Percentiles rank a stretch among this genome's conserved stretches.
Evolutionary conservation across 495 filamentous ascomycete species (phyloP).

Genomic region (Sphaerosporella brunnea): DNA sequence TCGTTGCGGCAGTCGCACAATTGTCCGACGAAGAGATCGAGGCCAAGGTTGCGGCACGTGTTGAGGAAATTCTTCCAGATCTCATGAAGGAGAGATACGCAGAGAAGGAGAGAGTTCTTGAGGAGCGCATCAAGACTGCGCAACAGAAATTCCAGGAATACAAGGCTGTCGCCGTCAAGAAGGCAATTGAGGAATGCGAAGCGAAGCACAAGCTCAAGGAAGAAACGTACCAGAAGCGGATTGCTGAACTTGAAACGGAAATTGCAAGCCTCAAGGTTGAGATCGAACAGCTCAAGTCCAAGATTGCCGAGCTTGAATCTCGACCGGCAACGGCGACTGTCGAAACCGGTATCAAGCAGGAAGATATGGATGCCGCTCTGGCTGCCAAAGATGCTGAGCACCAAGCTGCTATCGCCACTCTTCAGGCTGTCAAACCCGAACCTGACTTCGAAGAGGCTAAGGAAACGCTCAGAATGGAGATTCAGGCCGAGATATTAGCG

Average conservation of each 20-base stretch:
- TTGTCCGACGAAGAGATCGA: constrained; percentile 6
- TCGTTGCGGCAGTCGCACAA: not conserved
- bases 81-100: not conserved
- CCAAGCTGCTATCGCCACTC: constrained; percentile 10
- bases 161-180: constrained; percentile 35
- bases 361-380: constrained; percentile 16
- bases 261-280: constrained; percentile 16
- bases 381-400: constrained; percentile 18
- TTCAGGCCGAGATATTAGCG: constrained; percentile 3
- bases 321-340: not conserved
- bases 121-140: constrained; percentile 21
- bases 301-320: constrained; percentile 4
- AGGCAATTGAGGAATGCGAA: constrained; percentile 27
- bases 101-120: constrained; percentile 12
- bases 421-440: constrained; percentile 5
- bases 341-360: constrained; percentile 7
- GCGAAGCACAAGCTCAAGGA: constrained; percentile 12
- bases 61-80: constrained; percentile 4
- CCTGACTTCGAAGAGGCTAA: constrained; percentile 17
- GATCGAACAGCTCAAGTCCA: constrained; percentile 13
- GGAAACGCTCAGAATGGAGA: constrained; percentile 11
- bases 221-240: constrained; percentile 14
- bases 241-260: constrained; percentile 14
- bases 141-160: constrained; percentile 25
- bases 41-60: not conserved